Base-by-base conservation (phyloP, 2,329 filamentous ascomycete species). In the Alternaria panax region DNA sequence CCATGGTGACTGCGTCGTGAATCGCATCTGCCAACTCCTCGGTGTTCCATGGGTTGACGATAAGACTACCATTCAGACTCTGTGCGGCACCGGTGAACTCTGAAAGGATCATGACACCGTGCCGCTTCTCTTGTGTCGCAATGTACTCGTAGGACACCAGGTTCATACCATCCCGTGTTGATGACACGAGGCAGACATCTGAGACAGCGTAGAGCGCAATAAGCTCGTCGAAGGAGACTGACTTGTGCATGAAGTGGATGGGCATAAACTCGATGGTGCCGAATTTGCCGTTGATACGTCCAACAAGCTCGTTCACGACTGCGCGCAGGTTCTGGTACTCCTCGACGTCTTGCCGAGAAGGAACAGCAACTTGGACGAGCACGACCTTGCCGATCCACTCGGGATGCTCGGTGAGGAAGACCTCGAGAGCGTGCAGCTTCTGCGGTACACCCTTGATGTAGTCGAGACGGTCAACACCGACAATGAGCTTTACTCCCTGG, bases 381-480 rank as follows among this genome's bases (percentile, higher is more conserved):
- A 98, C 93, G 22, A 98, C 93, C 79, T 97, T 96, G 68, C 95
- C 95, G 62, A 98, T 94, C 93, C 93, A 97, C 78, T 98, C 94
- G 0, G 95, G 95, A 72, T 99, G 93, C 73, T 98, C 94, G 0
- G 93, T 96, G 30, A 99, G 83, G 82, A 99, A 98, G 4, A 98
- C 92, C 78, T 99, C 95, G 41, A 98, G 87, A 2, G 95, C 94
- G 74, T 98, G 95, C 9, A 99, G 84, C 79, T 99, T 99, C 80
- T 99, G 95, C 0, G 95, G 95, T 9, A 99, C 93, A 64, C 95
- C 95, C 81, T 98, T 98, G 87, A 98, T 98, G 80, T 99, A 98
- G 80, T 99, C 95, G 51, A 98, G 86, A 50, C 95, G 91, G 78
- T 99, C 95, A 51, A 98, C 95, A 63, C 95, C 94, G 36, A 98